These are phyloP conservation scores for Boeremia exigua DNA, from an alignment of 2,329 filamentous ascomycete genomes.

Conservation along the genomic window DNA sequence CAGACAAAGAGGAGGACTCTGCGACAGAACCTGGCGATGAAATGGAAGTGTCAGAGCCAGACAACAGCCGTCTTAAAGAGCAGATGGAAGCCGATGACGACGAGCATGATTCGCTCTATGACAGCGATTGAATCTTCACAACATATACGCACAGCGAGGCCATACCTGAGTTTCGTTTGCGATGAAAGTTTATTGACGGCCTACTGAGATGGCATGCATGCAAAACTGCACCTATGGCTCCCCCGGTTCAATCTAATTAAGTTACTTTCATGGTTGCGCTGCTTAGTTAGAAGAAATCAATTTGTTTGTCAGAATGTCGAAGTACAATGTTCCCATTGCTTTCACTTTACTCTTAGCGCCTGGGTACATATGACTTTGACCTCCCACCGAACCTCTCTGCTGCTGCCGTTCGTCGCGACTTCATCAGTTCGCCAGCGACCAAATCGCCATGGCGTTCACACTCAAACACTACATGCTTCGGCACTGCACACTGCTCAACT, in stretches of 20 bases:
- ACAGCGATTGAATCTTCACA: constrained; percentile 18
- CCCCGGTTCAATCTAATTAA: too few relatives aligned
- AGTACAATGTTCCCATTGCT: too few relatives aligned
- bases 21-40: constrained; percentile 7
- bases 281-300: too few relatives aligned
- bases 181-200: too few relatives aligned
- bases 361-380: too few relatives aligned
- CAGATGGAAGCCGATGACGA: constrained; percentile 28
- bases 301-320: too few relatives aligned
- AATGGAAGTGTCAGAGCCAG: constrained; percentile 8
- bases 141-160: neutral
- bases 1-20: neutral
- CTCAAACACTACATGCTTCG: neutral
- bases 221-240: too few relatives aligned
- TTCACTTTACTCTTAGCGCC: too few relatives aligned
- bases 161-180: neutral
- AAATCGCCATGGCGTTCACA: neutral
- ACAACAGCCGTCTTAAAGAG: constrained; percentile 32
- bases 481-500: neutral
- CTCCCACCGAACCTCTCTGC: too few relatives aligned
- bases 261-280: too few relatives aligned
- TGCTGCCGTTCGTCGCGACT: neutral
- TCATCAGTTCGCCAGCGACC: neutral
- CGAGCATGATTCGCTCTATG: constrained; percentile 32
- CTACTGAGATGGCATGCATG: too few relatives aligned